Evolutionary conservation across 2,329 filamentous ascomycete species (phyloP).

Genomic region (Sporothrix phasma): DNA sequence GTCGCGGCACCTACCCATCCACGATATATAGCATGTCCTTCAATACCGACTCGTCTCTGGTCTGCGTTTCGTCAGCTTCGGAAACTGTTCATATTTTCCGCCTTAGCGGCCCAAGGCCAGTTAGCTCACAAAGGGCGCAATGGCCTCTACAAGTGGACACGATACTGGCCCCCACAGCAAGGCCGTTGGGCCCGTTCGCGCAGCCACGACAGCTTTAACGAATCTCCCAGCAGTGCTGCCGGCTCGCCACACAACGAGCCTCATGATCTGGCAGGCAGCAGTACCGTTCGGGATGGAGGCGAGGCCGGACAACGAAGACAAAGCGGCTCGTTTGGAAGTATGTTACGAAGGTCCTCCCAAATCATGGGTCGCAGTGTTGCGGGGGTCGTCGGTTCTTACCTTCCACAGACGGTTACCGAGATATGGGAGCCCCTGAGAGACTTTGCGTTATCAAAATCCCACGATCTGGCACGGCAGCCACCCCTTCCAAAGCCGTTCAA

Average conservation of each 20-base stretch:
- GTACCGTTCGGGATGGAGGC: constrained; percentile 20
- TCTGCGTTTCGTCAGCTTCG: constrained; percentile 91
- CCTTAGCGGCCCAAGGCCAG: constrained; percentile 41
- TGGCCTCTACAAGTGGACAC: neutral
- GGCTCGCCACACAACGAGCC: constrained; percentile 40
- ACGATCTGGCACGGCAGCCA: constrained; percentile 33
- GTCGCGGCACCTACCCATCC: constrained; percentile 87
- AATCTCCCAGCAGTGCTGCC: constrained; percentile 37
- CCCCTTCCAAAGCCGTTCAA: constrained; percentile 21
- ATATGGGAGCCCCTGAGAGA: constrained; percentile 95
- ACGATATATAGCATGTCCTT: constrained; percentile 99
- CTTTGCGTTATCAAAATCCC: constrained; percentile 94
- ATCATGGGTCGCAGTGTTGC: constrained; percentile 84
- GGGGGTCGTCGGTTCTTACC: constrained; percentile 79
- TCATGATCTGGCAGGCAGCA: constrained; percentile 28
- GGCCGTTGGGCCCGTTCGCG: constrained; percentile 45
- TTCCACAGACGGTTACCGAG: constrained; percentile 87
- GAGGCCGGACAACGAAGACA: constrained; percentile 34
- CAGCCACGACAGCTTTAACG: constrained; percentile 46
- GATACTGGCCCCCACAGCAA: constrained; percentile 32
- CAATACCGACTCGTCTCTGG: constrained; percentile 82
- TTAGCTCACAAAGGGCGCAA: neutral
- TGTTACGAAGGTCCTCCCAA: constrained; percentile 89
- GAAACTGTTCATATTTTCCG: constrained; percentile 97
- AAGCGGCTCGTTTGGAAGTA: constrained; percentile 76